phyloP scores from a whole-genome alignment of 208 protist genomes.

The Trypanosoma grayi region DNA sequence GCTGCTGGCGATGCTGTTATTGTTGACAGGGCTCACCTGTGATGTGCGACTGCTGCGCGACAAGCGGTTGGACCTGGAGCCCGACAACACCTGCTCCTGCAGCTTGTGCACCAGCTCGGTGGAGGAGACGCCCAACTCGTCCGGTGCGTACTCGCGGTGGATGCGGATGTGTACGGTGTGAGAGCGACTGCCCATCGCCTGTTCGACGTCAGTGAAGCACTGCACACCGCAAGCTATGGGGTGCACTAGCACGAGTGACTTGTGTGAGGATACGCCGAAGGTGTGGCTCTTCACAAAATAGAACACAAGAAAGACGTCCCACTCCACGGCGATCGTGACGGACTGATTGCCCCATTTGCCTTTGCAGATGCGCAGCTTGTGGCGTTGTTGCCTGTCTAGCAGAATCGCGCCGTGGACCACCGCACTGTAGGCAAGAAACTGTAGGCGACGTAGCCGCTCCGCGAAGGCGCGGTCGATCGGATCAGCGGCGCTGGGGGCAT shows the following conservation, averaged over 20 bases:
- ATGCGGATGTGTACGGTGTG: slow-evolving; percentile 44
- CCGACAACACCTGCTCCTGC: slow-evolving; percentile 29
- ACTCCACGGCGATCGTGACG: slow-evolving; percentile 76
- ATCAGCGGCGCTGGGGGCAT: background rate
- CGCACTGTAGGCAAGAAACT: slow-evolving; percentile 73
- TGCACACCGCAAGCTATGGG: slow-evolving; percentile 62
- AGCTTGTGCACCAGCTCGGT: slow-evolving; percentile 28
- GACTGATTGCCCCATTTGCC: slow-evolving; percentile 66
- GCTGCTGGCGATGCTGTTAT: background rate
- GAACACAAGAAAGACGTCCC: slow-evolving; percentile 75
- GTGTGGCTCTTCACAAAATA: slow-evolving; percentile 61
- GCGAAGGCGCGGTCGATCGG: background rate
- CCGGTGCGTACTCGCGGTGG: slow-evolving; percentile 37
- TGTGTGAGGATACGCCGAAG: slow-evolving; percentile 38
- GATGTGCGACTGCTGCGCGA: background rate
- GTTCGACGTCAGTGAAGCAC: slow-evolving; percentile 33
- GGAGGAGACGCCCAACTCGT: slow-evolving; percentile 50
- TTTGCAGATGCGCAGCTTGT: slow-evolving; percentile 47
- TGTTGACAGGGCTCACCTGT: background rate
- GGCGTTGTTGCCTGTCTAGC: slow-evolving; percentile 52
- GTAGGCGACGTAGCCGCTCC: slow-evolving; percentile 49
- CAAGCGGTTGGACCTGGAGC: slow-evolving; percentile 22
- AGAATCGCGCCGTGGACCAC: slow-evolving; percentile 44
- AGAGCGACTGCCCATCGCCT: background rate
- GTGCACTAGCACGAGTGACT: slow-evolving; percentile 73